A percentile compares a stretch with the other conserved stretches of the same genome.
These are phyloP conservation scores for Trematosphaeria pertusa DNA, from an alignment of 2,329 filamentous ascomycete species.

Conservation along the genomic window DNA sequence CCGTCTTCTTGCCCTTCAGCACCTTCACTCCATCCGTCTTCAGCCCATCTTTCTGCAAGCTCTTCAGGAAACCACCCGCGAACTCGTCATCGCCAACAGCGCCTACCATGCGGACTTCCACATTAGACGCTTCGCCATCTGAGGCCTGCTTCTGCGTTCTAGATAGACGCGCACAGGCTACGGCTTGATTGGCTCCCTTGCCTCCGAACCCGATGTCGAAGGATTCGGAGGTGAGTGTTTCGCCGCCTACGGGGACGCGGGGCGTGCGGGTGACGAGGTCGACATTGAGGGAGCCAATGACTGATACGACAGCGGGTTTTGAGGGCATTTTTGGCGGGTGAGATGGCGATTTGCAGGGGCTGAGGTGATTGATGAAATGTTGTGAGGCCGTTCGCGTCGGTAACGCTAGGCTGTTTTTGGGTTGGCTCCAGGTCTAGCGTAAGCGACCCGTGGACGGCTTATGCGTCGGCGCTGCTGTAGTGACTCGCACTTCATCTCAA, in stretches of 20 bases:
- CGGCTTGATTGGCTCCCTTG: slow-evolving; percentile 95
- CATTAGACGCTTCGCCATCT: slow-evolving; percentile 31
- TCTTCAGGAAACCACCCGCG: slow-evolving; percentile 49
- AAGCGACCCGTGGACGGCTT: too few species aligned
- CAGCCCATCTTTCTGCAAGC: slow-evolving; percentile 53
- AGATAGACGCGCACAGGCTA: slow-evolving; percentile 84
- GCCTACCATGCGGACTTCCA: slow-evolving; percentile 58
- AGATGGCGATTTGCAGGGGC: too few species aligned
- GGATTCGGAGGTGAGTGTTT: slow-evolving; percentile 81
- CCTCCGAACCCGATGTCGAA: slow-evolving; percentile 86
- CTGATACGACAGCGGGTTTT: slow-evolving; percentile 67
- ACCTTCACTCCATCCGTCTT: slow-evolving; percentile 49
- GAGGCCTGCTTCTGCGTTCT: slow-evolving; percentile 53
- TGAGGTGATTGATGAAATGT: too few species aligned
- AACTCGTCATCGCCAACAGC: slow-evolving; percentile 57
- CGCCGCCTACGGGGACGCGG: slow-evolving; percentile 81
- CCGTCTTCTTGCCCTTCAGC: slow-evolving; percentile 54
- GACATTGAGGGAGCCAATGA: slow-evolving; percentile 93
- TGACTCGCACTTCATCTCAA: too few species aligned
- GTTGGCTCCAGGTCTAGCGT: too few species aligned
- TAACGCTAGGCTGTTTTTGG: too few species aligned
- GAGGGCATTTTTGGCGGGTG: slow-evolving; percentile 22
- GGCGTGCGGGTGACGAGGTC: slow-evolving; percentile 90
- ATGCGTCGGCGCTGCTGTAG: too few species aligned
- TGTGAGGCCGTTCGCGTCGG: too few species aligned